These are phyloP conservation scores for Rasamsonia emersonii DNA, from an alignment of 2,329 filamentous ascomycete genomes.

Conservation along the genomic window DNA sequence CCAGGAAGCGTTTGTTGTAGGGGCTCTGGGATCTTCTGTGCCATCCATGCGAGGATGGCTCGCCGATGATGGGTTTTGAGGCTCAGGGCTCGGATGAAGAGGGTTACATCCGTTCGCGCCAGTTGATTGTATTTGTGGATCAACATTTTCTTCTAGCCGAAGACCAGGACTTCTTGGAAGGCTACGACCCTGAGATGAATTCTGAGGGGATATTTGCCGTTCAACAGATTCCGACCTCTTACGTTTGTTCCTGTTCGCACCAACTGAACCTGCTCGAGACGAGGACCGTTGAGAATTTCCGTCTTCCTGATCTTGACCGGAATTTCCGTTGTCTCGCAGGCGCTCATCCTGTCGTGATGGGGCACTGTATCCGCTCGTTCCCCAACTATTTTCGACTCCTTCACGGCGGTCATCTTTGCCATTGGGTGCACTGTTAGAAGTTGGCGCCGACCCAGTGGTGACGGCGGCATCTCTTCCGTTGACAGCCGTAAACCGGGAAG, in stretches of 20 bases:
- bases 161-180: conserved; percentile 28
- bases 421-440: conserved; percentile 10
- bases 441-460: conserved; percentile 9
- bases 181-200: conserved; percentile 28
- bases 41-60: conserved; percentile 19
- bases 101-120: conserved; percentile 13
- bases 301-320: conserved; percentile 16
- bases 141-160: conserved; percentile 25
- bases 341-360: conserved; percentile 30
- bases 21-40: conserved; percentile 19
- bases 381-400: conserved; percentile 11
- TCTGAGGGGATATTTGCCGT: conserved; percentile 22
- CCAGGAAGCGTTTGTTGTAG: conserved; percentile 25
- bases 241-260: conserved; percentile 46
- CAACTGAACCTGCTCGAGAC: conserved; percentile 12
- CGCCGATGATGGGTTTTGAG: conserved; percentile 13
- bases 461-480: conserved; percentile 30
- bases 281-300: conserved; percentile 17
- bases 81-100: conserved; percentile 13
- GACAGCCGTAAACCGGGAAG: conserved; percentile 38
- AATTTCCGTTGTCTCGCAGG: conserved; percentile 42
- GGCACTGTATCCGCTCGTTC: conserved; percentile 14
- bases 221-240: conserved; percentile 62
- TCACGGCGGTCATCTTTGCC: conserved; percentile 15
- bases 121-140: conserved; percentile 14